A percentile compares a stretch with the other conserved stretches of the same genome.
Evolutionary conservation across 371 early-diverging fungal genomes (phyloP).

Genomic region (Mortierella sp.): DNA sequence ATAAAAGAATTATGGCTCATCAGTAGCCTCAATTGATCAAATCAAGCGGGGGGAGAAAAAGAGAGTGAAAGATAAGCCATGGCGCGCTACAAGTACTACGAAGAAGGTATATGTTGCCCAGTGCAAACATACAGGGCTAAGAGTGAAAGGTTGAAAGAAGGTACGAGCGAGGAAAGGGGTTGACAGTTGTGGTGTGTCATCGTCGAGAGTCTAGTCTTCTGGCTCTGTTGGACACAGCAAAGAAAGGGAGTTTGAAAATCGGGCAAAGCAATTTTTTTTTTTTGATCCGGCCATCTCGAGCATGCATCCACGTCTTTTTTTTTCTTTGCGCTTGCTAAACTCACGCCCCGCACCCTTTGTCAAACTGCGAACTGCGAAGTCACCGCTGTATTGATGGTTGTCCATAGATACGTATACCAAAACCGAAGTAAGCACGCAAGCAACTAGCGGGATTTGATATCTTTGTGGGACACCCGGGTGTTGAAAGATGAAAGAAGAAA

Average conservation of each 20-base stretch:
- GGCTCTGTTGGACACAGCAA: no score
- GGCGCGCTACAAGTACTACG: not conserved
- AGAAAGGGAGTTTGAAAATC: constrained; percentile 1
- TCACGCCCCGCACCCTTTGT: not conserved
- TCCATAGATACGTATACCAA: not conserved
- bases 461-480: not conserved
- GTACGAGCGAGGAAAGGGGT: not conserved
- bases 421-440: no score
- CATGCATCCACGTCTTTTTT: not conserved
- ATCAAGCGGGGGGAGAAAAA: not conserved
- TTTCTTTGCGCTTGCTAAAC: not conserved
- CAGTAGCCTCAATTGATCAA: not conserved
- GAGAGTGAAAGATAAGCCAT: not conserved
- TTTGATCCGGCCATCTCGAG: not conserved
- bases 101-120: not conserved
- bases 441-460: not conserved
- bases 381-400: not conserved
- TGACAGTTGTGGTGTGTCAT: constrained; percentile 12
- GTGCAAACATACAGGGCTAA: not conserved
- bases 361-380: constrained; percentile 3
- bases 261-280: constrained; percentile 1
- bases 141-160: not conserved
- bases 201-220: not conserved
- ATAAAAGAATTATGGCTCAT: not conserved
- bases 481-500: not conserved